Evolutionary conservation across 768 basidiomycete genomes (phyloP), one percentile per base, ranked within the genome.

Genomic region (Hirschioporus abietinus): DNA sequence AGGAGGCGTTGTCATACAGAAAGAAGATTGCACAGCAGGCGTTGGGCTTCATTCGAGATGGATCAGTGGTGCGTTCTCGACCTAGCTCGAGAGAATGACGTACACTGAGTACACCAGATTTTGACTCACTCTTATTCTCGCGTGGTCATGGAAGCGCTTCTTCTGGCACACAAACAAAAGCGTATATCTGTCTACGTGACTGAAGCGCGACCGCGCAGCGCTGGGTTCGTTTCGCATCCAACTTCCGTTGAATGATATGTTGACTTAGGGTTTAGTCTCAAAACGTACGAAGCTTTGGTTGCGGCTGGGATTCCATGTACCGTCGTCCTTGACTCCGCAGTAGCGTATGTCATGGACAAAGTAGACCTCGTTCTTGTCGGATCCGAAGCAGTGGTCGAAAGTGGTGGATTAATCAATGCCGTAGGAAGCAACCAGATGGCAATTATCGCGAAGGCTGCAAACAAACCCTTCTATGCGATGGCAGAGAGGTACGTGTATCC

Each of bases 111-210:
- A 42, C 1, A 9, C 57, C 75, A 98, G 93, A 95, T 99, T 74
- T 85, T 99, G 66, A 98, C 95, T 1, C 97, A 99, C 78, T 95
- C 94, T 35, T 96, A 96, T 80, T 98, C 95, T 26, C 85, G 97
- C 72, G 95, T 98, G 60, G 96, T 99, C 65, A 90, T 96, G 81
- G 89, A 94, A 77, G 91, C 96, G 36, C 84, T 99, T 64, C 83
- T 98, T 60, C 86, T 90, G 66, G 96, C 97, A 20, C 94, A 96
- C 76, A 83, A 89, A 73, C 87, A 86, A 75, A 98, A 99, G 80
- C 86, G 96, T 66, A 93, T 99, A 77, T 94, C 93, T 73, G 96
- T 99, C 52, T 99, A 95, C 76, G 96, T 99, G 67, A 98, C 96
- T 71, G 94, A 98, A 87, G 93, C 93, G 35, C 86, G 93, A 69